phyloP scores from a whole-genome alignment of 2,329 filamentous ascomycete species.

The Fusarium papillatum region DNA sequence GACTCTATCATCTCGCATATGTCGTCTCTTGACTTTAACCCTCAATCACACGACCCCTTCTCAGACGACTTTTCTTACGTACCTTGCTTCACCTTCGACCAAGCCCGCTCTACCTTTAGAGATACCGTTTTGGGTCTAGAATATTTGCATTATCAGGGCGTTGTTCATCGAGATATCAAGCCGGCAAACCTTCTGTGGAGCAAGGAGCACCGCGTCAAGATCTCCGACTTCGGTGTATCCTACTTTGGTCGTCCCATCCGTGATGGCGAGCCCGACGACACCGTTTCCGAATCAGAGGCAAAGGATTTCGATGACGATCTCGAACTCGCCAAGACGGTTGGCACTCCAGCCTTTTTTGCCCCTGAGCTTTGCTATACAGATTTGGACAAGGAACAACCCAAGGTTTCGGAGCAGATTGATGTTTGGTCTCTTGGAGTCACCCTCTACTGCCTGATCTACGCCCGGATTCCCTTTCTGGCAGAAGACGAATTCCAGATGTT shows the following conservation, averaged over 20 bases:
- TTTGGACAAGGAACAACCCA: slow-evolving; percentile 76
- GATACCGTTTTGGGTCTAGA: slow-evolving; percentile 95
- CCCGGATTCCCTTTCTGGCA: slow-evolving; percentile 92
- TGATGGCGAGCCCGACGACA: slow-evolving; percentile 84
- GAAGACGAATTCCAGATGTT: slow-evolving; percentile 95
- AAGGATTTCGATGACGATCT: slow-evolving; percentile 92
- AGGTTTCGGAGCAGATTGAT: slow-evolving; percentile 93
- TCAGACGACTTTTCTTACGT: slow-evolving; percentile 94
- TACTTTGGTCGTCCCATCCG: slow-evolving; percentile 92
- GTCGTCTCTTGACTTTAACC: slow-evolving; percentile 73
- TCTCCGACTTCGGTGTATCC: slow-evolving; percentile 98
- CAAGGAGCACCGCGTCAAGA: slow-evolving; percentile 89
- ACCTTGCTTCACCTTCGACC: slow-evolving; percentile 89
- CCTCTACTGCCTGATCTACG: slow-evolving; percentile 94
- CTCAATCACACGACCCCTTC: slow-evolving; percentile 73
- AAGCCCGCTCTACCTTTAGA: slow-evolving; percentile 87
- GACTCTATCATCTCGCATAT: slow-evolving; percentile 82
- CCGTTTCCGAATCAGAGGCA: slow-evolving; percentile 83
- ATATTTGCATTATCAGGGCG: slow-evolving; percentile 90
- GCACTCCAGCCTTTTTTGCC: slow-evolving; percentile 97
- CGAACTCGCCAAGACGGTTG: slow-evolving; percentile 97
- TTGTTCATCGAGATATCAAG: slow-evolving; percentile 89
- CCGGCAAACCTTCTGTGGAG: slow-evolving; percentile 94
- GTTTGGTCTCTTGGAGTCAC: slow-evolving; percentile 98
- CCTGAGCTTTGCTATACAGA: slow-evolving; percentile 96